Evolutionary conservation across 352 stramenopile species (phyloP).

Genomic region (Pseudoperonospora humuli): DNA sequence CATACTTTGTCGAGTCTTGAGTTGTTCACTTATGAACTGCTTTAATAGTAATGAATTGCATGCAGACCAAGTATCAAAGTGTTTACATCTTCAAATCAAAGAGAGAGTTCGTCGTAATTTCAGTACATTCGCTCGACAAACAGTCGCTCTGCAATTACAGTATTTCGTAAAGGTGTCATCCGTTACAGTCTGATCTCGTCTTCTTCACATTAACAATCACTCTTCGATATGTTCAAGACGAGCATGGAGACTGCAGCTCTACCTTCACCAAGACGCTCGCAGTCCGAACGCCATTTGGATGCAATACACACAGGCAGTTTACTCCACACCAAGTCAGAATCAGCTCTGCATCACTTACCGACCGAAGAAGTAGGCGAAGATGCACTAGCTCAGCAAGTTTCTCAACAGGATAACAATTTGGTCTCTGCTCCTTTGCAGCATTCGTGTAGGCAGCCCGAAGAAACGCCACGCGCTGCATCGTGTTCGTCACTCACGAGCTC

Average conservation of each 20-base stretch:
- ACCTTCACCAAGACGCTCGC: conserved; percentile 1
- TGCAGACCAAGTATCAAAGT: too few species aligned
- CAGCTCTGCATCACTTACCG: background rate
- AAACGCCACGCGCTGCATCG: conserved; percentile 12
- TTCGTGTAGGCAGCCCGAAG: conserved; percentile 1
- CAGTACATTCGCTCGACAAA: too few species aligned
- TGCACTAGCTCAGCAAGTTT: background rate
- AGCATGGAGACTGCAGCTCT: background rate
- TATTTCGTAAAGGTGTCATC: too few species aligned
- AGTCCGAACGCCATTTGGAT: conserved; percentile 4
- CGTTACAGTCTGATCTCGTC: too few species aligned
- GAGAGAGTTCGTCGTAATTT: too few species aligned
- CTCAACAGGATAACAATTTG: background rate
- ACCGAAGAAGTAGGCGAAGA: background rate
- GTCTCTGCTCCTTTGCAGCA: background rate
- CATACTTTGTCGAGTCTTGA: too few species aligned
- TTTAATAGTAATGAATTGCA: too few species aligned
- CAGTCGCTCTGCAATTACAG: too few species aligned
- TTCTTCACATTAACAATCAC: conserved; percentile 3
- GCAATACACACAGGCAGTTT: background rate
- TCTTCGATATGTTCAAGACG: background rate
- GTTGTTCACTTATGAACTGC: background rate
- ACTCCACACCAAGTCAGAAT: conserved; percentile 9
- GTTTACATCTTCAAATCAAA: too few species aligned
- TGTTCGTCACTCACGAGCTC: conserved; percentile 19